Evolutionary conservation across 2,329 filamentous ascomycete genomes (phyloP).

Genomic region (Xylariaceae sp.): DNA sequence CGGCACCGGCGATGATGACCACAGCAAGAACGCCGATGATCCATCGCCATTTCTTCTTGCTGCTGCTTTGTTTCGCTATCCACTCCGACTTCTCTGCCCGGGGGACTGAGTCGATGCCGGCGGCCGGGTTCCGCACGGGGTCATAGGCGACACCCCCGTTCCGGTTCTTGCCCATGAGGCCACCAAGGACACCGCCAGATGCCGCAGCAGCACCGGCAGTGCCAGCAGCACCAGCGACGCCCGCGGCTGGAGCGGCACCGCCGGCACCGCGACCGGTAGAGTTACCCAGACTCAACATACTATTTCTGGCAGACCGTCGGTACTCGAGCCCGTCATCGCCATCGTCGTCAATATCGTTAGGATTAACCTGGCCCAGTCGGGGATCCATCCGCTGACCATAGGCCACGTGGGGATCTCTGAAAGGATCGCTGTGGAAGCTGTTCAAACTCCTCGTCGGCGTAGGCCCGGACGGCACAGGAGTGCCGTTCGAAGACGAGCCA

Average conservation of each 20-base stretch:
- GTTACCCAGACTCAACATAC: conserved; percentile 53
- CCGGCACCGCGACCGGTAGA: conserved; percentile 37
- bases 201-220: too few species aligned
- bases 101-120: conserved; percentile 31
- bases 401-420: conserved; percentile 50
- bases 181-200: conserved; percentile 39
- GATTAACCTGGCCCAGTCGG: conserved; percentile 60
- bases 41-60: conserved; percentile 64
- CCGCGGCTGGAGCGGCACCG: conserved; percentile 43
- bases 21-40: conserved; percentile 60
- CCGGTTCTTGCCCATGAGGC: conserved; percentile 32
- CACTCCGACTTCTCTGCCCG: conserved; percentile 61
- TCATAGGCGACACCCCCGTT: conserved; percentile 49
- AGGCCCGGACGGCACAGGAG: conserved; percentile 32
- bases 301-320: conserved; percentile 45
- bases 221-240: conserved; percentile 42
- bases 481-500: conserved; percentile 40
- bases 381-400: conserved; percentile 41
- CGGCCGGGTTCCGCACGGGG: conserved; percentile 39
- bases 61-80: conserved; percentile 53
- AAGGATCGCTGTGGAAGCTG: conserved; percentile 59
- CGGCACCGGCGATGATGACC: conserved; percentile 61
- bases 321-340: conserved; percentile 76
- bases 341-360: conserved; percentile 77
- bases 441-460: conserved; percentile 47